Conservation (phyloP, 371 early-diverging fungal genomes). For the Mucor lusitanicus region DNA sequence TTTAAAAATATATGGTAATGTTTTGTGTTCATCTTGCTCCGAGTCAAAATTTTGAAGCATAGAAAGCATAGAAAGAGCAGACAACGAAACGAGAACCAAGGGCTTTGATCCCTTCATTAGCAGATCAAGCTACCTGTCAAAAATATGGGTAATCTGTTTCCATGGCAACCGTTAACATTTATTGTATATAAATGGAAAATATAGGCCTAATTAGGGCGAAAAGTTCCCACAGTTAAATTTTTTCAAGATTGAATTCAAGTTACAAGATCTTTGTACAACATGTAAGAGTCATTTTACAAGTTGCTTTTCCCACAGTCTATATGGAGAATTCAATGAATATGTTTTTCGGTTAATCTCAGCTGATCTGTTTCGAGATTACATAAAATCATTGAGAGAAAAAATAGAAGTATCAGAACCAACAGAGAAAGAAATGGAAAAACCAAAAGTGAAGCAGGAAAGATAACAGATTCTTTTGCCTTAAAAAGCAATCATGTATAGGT, state of each 20-base stretch:
- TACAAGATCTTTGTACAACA: background rate
- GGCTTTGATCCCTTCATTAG: background rate
- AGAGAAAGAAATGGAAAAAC: background rate
- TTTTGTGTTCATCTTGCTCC: background rate
- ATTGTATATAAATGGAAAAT: background rate
- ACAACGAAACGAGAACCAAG: background rate
- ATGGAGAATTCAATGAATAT: background rate
- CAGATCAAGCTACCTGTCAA: background rate
- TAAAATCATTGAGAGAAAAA: background rate
- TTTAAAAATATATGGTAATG: background rate
- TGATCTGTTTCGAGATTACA: background rate
- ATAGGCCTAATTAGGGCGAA: background rate
- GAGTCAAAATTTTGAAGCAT: background rate
- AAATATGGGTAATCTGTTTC: background rate
- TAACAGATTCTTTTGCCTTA: background rate
- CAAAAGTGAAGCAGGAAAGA: background rate
- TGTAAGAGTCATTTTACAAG: background rate
- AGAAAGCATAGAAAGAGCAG: background rate
- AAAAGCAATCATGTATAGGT: background rate
- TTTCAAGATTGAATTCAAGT: background rate
- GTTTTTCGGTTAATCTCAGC: background rate
- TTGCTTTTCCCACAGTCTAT: background rate
- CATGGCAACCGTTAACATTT: background rate
- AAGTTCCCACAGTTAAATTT: conserved; percentile 1
- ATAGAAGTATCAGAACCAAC: background rate